phyloP scores from a whole-genome alignment of 1,284 basidiomycete genomes.

The Lentinus polychrous region DNA sequence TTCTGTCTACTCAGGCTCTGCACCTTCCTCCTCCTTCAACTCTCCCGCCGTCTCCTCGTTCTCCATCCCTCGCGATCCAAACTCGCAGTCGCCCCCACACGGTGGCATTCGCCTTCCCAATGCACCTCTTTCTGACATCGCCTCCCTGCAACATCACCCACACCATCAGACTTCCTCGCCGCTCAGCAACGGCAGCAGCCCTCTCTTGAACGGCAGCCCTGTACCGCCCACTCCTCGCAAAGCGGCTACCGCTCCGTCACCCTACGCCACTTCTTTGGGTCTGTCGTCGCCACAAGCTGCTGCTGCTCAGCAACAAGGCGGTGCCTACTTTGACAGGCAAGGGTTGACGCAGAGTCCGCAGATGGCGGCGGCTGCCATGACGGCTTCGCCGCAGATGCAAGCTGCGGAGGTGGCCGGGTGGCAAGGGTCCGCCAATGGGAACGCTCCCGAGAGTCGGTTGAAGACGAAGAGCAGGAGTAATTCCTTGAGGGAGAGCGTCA shows the following conservation, averaged over 20 bases:
- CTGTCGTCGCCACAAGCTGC: slow-evolving; percentile 24
- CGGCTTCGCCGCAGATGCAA: not conserved
- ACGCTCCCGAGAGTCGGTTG: not conserved
- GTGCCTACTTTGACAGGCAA: too few species aligned
- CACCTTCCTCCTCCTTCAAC: slow-evolving; percentile 58
- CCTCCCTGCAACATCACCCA: slow-evolving; percentile 30
- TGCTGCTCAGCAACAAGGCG: slow-evolving; percentile 13
- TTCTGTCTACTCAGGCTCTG: slow-evolving; percentile 59
- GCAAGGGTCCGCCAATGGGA: slow-evolving; percentile 22
- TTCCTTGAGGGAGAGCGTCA: slow-evolving; percentile 16
- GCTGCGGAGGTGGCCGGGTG: slow-evolving; percentile 33
- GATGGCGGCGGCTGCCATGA: slow-evolving; percentile 11
- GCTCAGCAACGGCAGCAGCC: slow-evolving; percentile 12
- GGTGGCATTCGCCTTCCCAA: slow-evolving; percentile 66
- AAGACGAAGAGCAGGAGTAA: slow-evolving; percentile 20
- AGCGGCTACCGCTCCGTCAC: slow-evolving; percentile 30
- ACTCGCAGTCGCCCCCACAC: slow-evolving; percentile 55
- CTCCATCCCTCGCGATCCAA: slow-evolving; percentile 48
- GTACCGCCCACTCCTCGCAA: slow-evolving; percentile 33
- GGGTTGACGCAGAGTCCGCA: too few species aligned
- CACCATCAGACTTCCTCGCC: slow-evolving; percentile 10
- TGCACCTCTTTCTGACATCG: slow-evolving; percentile 59
- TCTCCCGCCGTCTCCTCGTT: slow-evolving; percentile 51
- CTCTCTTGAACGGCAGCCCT: slow-evolving; percentile 13
- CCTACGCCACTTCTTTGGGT: slow-evolving; percentile 16